Evolutionary conservation across 2,329 filamentous ascomycete genomes (phyloP), one percentile per base, ranked within the genome.

Genomic region (Pseudocercospora musae): DNA sequence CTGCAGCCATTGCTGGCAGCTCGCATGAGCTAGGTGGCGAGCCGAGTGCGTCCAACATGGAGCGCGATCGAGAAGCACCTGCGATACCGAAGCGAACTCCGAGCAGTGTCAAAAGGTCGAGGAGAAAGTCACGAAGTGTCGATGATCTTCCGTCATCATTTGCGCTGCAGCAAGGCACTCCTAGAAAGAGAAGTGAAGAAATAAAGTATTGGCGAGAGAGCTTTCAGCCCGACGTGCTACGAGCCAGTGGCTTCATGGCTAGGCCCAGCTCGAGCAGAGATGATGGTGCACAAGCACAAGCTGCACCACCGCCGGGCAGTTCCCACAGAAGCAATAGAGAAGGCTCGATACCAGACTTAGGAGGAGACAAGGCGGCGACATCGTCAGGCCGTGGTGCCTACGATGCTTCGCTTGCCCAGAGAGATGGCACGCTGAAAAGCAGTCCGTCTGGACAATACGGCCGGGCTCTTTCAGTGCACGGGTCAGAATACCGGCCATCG

Each of bases 201-300:
- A 75, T 76, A 25, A 62, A 69, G 37, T 74, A 71, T 55, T 76
- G 74, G 75, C 68, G 74, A 8, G 72, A 75, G 53, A 75, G 73
- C 67, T 68, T 71, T 44, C 49, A 70, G 63, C 55, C 65, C 48
- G 63, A 66, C 49, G 69, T 74, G 3, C 49, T 73, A 23, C 70
- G 71, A 5, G 70, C 70, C 4, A 71, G 70, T 25, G 72, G 71
- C 15, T 70, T 73, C 60, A 63, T 57, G 8, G 56, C 65, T 9
- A 1, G 52, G 52, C 52, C 52, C n/a, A 40, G 52, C 31, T 54
- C 52, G 8, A 54, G 29, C 52, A 54, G 29, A 54, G 52, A 42
- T 27, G 57, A 56, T 20, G 58, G n/a, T n/a, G n/a, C n/a, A n/a
- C n/a, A n/a, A n/a, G n/a, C 59, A 42, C 60, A 68, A 54, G 62